Evolutionary conservation across 2,329 filamentous ascomycete genomes (phyloP), one percentile per base, ranked within the genome.

Genomic region (Xylaria sp.): DNA sequence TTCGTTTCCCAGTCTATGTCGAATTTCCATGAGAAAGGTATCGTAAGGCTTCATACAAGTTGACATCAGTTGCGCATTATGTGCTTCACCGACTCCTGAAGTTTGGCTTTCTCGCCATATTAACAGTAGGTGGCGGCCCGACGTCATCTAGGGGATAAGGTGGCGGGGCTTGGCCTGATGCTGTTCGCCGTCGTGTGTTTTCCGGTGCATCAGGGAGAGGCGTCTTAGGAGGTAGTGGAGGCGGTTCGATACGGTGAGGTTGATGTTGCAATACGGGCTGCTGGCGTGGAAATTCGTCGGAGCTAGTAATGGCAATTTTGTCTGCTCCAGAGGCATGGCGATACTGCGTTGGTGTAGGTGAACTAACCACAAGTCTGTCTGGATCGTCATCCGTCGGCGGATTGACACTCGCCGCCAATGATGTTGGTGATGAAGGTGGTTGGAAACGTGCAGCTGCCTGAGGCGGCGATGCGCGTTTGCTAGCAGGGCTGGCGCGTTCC

Each of bases 81-180:
- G 35, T 6, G 15, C 14, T 38, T 67, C n/a, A 84, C 64, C 83
- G 78, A 45, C 82, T 79, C 60, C 81, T 83, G 70, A 89, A 92
- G 51, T 91, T 89, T 0, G 94, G 94, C 76, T 97, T 97, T 69
- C 89, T 87, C 46, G 90, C 88, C 84, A 92, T 91, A 71, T 96
- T 96, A 7, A 96, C 92, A 6, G 86, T 82, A 2, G 94, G 94
- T 17, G 94, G 94, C 28, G 90, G 89, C 25, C 90, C 91, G 71
- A 96, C 90, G 46, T 88, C 86, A 47, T 88, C 89, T 50, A 92
- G 78, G 0, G 94, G 94, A 75, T 97, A 97, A 0, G 93, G 93
- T 35, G 92, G 83, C 8, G 80, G 75, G 0, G 75, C 65, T 5
- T 56, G 57, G 14, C 53, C 52, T 17, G 69, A 59, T 17, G 67